phyloP scores from a whole-genome alignment of 805 yeast genomes.

The Saturnispora ahearnii region DNA sequence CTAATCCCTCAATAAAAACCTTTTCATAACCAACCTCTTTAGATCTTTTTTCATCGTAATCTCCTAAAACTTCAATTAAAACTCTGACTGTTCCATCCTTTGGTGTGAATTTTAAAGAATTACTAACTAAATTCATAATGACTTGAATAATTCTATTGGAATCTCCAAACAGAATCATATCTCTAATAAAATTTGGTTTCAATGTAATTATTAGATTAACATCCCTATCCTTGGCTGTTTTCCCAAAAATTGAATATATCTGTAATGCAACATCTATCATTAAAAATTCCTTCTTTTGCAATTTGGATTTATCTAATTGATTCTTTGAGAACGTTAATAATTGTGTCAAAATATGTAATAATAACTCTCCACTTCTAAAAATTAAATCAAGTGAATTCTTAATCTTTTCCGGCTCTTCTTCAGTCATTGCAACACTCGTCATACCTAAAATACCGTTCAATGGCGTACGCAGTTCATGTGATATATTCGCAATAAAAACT shows the following conservation, averaged over 20 bases:
- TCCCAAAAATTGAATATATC: constrained; percentile 74
- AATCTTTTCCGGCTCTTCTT: constrained; percentile 55
- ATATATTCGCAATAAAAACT: constrained; percentile 82
- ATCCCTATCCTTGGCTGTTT: constrained; percentile 67
- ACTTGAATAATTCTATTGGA: constrained; percentile 85
- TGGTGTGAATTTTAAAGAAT: constrained; percentile 88
- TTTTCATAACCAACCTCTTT: constrained; percentile 31
- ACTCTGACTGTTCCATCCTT: constrained; percentile 75
- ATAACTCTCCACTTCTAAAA: constrained; percentile 82
- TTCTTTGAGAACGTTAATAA: constrained; percentile 87
- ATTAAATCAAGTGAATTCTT: constrained; percentile 73
- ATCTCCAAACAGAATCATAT: constrained; percentile 74
- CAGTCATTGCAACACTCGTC: constrained; percentile 91
- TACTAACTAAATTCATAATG: constrained; percentile 85
- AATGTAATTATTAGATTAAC: constrained; percentile 58
- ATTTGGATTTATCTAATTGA: constrained; percentile 70
- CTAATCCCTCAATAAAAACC: constrained; percentile 34
- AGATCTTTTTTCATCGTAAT: constrained; percentile 52
- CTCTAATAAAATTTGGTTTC: constrained; percentile 50
- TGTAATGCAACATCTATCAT: constrained; percentile 77
- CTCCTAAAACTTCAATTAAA: constrained; percentile 54
- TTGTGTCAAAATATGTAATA: constrained; percentile 84
- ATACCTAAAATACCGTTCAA: constrained; percentile 92
- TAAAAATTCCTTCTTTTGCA: constrained; percentile 77
- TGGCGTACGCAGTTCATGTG: constrained; percentile 93